phyloP scores from a whole-genome alignment of 495 filamentous ascomycete genomes.

The Hypomontagnella monticulosa region DNA sequence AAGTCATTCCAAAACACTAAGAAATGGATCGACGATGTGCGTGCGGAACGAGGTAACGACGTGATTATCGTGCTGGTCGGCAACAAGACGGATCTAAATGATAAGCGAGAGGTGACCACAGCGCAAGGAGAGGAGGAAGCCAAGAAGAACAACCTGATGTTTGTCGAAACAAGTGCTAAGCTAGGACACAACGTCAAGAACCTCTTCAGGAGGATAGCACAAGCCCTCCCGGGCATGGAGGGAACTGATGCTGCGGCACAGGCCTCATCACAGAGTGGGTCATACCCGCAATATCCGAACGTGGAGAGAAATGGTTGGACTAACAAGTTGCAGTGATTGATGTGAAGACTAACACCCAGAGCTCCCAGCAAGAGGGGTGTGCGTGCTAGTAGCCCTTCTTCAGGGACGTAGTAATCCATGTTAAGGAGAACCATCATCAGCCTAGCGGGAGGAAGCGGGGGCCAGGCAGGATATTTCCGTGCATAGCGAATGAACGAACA shows the following conservation, averaged over 20 bases:
- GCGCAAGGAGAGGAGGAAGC: slow-evolving; percentile 97
- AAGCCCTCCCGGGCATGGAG: slow-evolving; percentile 98
- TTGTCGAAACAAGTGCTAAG: slow-evolving; percentile 98
- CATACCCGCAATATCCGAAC: slow-evolving; percentile 1
- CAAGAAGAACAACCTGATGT: slow-evolving; percentile 96
- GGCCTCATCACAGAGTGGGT: slow-evolving; percentile 72
- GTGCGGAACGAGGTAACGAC: slow-evolving; percentile 94
- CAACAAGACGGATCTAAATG: slow-evolving; percentile 98
- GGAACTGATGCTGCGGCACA: slow-evolving; percentile 73
- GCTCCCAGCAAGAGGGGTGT: slow-evolving; percentile 79
- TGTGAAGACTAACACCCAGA: slow-evolving; percentile 84
- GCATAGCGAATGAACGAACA: slow-evolving; percentile 41
- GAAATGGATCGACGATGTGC: slow-evolving; percentile 99
- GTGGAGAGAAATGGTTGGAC: slow-evolving; percentile 31
- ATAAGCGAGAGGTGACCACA: slow-evolving; percentile 95
- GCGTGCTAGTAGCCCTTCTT: slow-evolving; percentile 66
- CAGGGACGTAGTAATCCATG: neutral
- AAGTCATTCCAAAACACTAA: slow-evolving; percentile 97
- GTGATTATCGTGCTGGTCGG: slow-evolving; percentile 98
- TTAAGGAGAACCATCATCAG: neutral
- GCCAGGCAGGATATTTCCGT: slow-evolving; percentile 40
- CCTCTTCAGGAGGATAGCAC: slow-evolving; percentile 95
- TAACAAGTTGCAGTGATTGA: slow-evolving; percentile 78
- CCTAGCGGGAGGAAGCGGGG: slow-evolving; percentile 10
- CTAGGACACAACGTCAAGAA: slow-evolving; percentile 97